These are phyloP conservation scores for Castanospermum australe DNA, from an alignment of 306 rosid species.

Conservation along the genomic window DNA sequence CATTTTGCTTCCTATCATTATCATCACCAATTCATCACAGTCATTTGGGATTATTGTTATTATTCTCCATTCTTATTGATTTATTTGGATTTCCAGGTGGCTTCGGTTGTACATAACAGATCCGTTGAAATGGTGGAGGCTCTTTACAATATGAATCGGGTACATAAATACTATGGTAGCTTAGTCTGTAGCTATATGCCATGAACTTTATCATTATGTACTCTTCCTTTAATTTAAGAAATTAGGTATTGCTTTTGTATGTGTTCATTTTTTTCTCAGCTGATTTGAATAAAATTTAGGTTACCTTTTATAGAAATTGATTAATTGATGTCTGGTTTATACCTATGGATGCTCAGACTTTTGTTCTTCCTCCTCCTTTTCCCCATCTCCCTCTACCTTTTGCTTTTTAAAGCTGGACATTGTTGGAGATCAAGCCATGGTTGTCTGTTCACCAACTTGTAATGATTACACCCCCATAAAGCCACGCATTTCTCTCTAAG, in stretches of 20 bases:
- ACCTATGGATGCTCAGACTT: background rate
- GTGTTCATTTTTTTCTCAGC: background rate
- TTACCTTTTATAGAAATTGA: background rate
- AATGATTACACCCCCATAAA: background rate
- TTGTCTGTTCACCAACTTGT: slow-evolving; percentile 17
- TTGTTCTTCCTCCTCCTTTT: background rate
- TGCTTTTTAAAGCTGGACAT: background rate
- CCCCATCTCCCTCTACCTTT: background rate
- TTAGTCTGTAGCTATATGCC: background rate
- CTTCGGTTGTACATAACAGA: slow-evolving; percentile 51
- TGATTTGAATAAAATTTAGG: slow-evolving; percentile 1
- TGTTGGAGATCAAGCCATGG: background rate
- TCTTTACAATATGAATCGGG: slow-evolving; percentile 72
- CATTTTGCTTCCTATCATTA: background rate
- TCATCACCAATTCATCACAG: background rate
- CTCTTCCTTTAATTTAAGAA: background rate
- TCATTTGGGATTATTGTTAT: background rate
- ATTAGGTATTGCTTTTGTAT: background rate
- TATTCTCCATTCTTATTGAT: background rate
- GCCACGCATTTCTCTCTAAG: background rate
- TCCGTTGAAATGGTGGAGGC: slow-evolving; percentile 76
- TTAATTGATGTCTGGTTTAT: slow-evolving; percentile 7
- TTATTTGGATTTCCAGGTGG: slow-evolving; percentile 58
- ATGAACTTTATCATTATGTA: background rate
- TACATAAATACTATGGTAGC: slow-evolving; percentile 27